Evolutionary conservation across 1,284 basidiomycete species (phyloP), one percentile per base, ranked within the genome.

Genomic region (Boletus nobilissimus): DNA sequence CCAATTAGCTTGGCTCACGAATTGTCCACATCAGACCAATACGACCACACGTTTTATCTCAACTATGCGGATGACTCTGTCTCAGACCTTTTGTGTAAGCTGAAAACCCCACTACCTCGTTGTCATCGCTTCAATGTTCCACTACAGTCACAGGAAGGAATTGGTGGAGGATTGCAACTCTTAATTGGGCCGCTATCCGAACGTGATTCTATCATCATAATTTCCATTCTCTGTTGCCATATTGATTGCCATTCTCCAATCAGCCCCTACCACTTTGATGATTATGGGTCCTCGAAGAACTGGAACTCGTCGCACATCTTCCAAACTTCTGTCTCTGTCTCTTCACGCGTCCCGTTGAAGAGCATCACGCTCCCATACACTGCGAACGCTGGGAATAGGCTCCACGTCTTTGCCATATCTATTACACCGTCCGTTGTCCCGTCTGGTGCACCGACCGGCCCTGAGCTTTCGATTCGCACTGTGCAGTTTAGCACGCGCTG

Each of bases 391-490:
- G 62, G 74, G 6, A 83, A 86, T 60, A 83, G 88, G 40, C 84
- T 90, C 10, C 90, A 91, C 76, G 74, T 91, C 34, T 91, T 91
- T 69, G 89, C 87, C 0, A 82, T 91, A 66, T 86, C 89, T 1
- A 78, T 89, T 51, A 85, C 89, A 0, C 86, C 87, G 5, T 87
- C 87, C 3, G 73, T 77, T 5, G n/a, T 77, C 6, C 75, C 81
- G 5, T n/a, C 80, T 40, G 16, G 67, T 67, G 13, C 70, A 51
- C 77, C 36, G 22, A 79, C 38, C 22, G 76, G 76, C 5, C 87
- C 86, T 0, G 81, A 81, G 6, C 83, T 89, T 32, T 84, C 87
- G 10, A 79, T 91, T 63, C 87, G 87, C 48, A 82, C 83, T 13
- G 86, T 86, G 0, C 85, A 86, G 11, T 89, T 90, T 73, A 88